Evolutionary conservation across 805 yeast genomes (phyloP).

Genomic region (Spathaspora boniae): DNA sequence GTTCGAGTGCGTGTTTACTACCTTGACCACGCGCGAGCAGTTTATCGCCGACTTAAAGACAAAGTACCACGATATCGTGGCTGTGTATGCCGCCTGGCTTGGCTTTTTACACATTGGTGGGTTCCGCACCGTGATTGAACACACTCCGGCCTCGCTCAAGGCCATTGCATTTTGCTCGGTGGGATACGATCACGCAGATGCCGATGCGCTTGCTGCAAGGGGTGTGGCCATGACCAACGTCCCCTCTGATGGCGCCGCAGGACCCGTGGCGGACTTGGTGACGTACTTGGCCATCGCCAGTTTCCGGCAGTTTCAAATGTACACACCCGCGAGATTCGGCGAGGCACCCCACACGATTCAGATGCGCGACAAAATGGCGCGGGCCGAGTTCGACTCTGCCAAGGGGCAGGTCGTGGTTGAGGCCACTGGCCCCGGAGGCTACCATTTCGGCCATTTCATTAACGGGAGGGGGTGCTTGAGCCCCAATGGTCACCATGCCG

Average conservation of each 20-base stretch:
- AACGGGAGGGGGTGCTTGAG: slow-evolving; percentile 45
- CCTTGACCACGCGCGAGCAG: slow-evolving; percentile 39
- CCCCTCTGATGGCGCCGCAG: slow-evolving; percentile 52
- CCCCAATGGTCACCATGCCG: slow-evolving; percentile 56
- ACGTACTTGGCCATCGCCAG: slow-evolving; percentile 54
- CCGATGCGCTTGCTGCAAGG: slow-evolving; percentile 32
- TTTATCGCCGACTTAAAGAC: slow-evolving; percentile 39
- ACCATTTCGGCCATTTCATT: slow-evolving; percentile 40
- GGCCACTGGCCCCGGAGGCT: slow-evolving; percentile 5
- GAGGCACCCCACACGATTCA: slow-evolving; percentile 40
- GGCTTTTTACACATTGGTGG: slow-evolving; percentile 55
- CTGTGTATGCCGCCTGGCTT: slow-evolving; percentile 59
- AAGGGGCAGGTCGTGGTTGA: slow-evolving; percentile 21
- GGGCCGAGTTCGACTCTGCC: slow-evolving; percentile 29
- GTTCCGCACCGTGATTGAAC: slow-evolving; percentile 38
- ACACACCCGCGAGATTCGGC: slow-evolving; percentile 42
- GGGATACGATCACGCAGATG: slow-evolving; percentile 53
- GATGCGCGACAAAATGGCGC: slow-evolving; percentile 37
- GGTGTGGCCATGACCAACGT: slow-evolving; percentile 60
- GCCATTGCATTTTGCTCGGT: slow-evolving; percentile 54
- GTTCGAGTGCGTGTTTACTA: slow-evolving; percentile 38
- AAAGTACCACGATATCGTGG: slow-evolving; percentile 42
- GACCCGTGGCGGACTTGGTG: slow-evolving; percentile 73
- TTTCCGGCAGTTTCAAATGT: slow-evolving; percentile 53
- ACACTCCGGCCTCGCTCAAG: slow-evolving; percentile 44